A percentile compares a stretch with the other conserved stretches of the same genome.
These are phyloP conservation scores for Lipomyces kockii DNA, from an alignment of 805 yeast species.

Conservation along the genomic window DNA sequence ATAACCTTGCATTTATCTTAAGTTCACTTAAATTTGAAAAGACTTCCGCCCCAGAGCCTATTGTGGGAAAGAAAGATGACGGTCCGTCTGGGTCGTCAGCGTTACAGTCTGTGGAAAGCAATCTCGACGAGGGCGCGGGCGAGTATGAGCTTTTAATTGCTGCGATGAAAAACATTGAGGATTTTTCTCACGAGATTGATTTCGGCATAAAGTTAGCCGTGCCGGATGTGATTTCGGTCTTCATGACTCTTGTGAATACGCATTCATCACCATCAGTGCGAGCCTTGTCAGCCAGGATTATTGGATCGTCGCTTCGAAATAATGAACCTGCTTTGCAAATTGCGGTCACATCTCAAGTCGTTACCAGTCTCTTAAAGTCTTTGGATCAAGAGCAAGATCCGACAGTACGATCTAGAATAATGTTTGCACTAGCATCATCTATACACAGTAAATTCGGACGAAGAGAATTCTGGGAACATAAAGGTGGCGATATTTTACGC, in stretches of 20 bases:
- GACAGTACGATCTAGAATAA: conserved; percentile 31
- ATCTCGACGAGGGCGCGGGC: conserved; percentile 4
- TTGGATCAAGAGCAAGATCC: conserved; percentile 33
- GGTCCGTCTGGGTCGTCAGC: not conserved
- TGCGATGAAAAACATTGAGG: conserved; percentile 48
- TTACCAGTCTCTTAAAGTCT: conserved; percentile 21
- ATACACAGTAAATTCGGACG: conserved; percentile 35
- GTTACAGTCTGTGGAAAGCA: conserved; percentile 7
- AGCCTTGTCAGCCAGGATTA: conserved; percentile 62
- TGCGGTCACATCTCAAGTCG: conserved; percentile 28
- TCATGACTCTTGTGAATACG: conserved; percentile 23
- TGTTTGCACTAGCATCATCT: conserved; percentile 40
- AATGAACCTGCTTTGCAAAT: conserved; percentile 62
- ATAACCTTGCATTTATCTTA: conserved; percentile 17
- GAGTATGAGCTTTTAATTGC: conserved; percentile 9
- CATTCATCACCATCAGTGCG: conserved; percentile 37
- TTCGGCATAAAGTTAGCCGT: conserved; percentile 55
- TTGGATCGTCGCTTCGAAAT: conserved; percentile 74
- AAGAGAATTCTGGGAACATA: conserved; percentile 27
- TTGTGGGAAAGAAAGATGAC: not conserved
- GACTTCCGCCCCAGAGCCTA: not conserved
- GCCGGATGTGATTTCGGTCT: conserved; percentile 40
- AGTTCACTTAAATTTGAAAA: not conserved
- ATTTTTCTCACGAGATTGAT: conserved; percentile 64
- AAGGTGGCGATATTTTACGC: conserved; percentile 33